These are phyloP conservation scores for Hawksworthiomyces lignivorus DNA, from an alignment of 2,329 filamentous ascomycete genomes.

Conservation along the genomic window DNA sequence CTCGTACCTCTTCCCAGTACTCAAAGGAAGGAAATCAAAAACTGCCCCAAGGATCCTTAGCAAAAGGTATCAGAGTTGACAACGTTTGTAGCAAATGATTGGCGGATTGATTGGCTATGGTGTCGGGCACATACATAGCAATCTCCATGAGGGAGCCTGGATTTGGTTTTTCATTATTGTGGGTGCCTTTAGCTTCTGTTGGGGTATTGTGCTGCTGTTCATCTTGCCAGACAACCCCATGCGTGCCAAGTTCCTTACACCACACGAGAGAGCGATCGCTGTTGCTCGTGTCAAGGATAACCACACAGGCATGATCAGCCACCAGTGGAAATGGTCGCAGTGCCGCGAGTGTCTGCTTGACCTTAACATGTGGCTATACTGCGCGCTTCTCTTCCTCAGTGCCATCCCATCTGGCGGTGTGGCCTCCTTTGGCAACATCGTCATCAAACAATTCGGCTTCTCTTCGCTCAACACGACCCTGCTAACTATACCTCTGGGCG, in stretches of 20 bases:
- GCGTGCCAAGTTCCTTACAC: constrained; percentile 25
- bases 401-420: constrained; percentile 23
- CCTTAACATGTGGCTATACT: constrained; percentile 22
- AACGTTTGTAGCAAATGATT: constrained; percentile 6
- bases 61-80: too few species aligned
- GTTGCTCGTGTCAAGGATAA: constrained; percentile 29
- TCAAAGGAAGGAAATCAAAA: too few species aligned
- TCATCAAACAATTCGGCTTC: constrained; percentile 51
- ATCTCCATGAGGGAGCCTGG: constrained; percentile 6
- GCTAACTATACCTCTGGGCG: constrained; percentile 54
- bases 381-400: constrained; percentile 21
- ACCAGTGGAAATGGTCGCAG: constrained; percentile 26
- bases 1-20: too few species aligned
- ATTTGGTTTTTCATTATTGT: constrained; percentile 7
- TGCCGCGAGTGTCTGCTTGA: constrained; percentile 20
- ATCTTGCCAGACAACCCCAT: constrained; percentile 29
- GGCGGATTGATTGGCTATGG: constrained; percentile 27
- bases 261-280: constrained; percentile 27
- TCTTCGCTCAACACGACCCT: constrained; percentile 47
- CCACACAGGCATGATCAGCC: constrained; percentile 32
- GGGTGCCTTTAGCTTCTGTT: constrained; percentile 13
- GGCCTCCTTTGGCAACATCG: constrained; percentile 34
- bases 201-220: constrained; percentile 8
- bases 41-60: too few species aligned
- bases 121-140: constrained; percentile 24